Evolutionary conservation across 176 grass and related monocot species (phyloP).

Genomic region (Leersia perrieri): DNA sequence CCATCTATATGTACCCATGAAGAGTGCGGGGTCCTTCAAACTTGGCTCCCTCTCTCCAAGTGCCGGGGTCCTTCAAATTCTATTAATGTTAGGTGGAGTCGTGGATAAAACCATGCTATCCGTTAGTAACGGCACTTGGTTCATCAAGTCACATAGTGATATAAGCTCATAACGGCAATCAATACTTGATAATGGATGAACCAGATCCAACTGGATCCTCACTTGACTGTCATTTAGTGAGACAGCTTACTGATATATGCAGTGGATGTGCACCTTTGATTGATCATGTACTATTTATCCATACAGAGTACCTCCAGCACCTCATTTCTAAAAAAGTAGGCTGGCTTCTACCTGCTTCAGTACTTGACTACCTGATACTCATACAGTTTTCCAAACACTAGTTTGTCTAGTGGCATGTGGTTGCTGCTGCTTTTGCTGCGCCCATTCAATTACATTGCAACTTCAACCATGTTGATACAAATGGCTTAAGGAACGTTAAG

Average conservation of each 20-base stretch:
- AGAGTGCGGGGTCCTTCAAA: too few relatives aligned
- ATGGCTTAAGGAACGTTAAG: background rate
- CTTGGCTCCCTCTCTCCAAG: too few relatives aligned
- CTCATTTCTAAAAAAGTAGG: conserved; percentile 18
- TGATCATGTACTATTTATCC: background rate
- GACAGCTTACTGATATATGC: background rate
- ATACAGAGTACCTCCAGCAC: background rate
- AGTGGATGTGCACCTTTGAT: background rate
- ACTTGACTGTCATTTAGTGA: background rate
- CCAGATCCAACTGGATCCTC: background rate
- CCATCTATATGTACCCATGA: too few relatives aligned
- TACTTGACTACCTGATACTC: background rate
- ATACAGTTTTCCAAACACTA: conserved; percentile 12
- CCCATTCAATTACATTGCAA: background rate
- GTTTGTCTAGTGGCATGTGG: conserved; percentile 3
- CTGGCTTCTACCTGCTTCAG: background rate
- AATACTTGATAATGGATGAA: background rate
- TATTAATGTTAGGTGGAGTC: too few relatives aligned
- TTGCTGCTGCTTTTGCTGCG: background rate
- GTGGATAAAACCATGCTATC: too few relatives aligned
- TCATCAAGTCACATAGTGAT: background rate
- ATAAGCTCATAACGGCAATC: background rate
- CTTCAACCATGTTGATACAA: background rate
- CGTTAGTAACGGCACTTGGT: too few relatives aligned
- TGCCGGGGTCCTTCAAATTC: too few relatives aligned